These are phyloP conservation scores for Onygena corvina DNA, from an alignment of 2,329 filamentous ascomycete genomes.

Conservation along the genomic window DNA sequence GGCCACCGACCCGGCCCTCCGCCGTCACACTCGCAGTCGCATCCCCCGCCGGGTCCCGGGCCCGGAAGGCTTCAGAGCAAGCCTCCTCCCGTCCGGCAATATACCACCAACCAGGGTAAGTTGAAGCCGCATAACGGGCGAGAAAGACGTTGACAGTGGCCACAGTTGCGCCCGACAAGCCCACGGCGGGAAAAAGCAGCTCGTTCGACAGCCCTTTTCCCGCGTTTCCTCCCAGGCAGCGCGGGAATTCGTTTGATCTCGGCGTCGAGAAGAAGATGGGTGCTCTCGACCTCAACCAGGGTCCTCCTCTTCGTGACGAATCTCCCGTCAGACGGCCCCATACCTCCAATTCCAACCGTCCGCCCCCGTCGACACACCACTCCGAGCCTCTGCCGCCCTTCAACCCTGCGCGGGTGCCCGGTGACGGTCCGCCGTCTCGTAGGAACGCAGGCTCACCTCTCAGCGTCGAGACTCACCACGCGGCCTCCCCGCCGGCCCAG, in stretches of 20 bases:
- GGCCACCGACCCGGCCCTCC: constrained; percentile 25
- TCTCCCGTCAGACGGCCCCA: constrained; percentile 24
- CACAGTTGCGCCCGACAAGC: constrained; percentile 4
- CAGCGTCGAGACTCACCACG: constrained; percentile 2
- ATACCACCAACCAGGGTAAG: constrained; percentile 27
- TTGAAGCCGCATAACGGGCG: constrained; percentile 12
- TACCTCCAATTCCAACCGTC: constrained; percentile 29
- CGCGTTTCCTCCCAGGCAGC: constrained; percentile 25
- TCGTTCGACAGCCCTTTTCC: constrained; percentile 42
- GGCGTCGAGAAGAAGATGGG: constrained; percentile 31
- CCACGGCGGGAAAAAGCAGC: constrained; percentile 27
- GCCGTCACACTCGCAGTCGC: constrained; percentile 11
- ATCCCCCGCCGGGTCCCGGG: neutral
- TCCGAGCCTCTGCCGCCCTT: constrained; percentile 9
- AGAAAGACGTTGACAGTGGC: no score
- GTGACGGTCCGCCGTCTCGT: neutral
- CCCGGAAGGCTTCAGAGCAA: constrained; percentile 16
- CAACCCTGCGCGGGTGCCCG: neutral
- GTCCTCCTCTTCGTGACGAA: constrained; percentile 19
- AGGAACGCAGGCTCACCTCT: constrained; percentile 1
- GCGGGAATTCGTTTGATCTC: constrained; percentile 25
- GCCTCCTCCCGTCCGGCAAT: constrained; percentile 23
- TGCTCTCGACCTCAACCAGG: constrained; percentile 27
- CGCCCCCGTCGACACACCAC: constrained; percentile 22
- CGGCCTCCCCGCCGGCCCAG: constrained; percentile 6